Percentiles rank a stretch among this genome's conserved stretches.
Evolutionary conservation across 331 rosid genomes (phyloP).

Genomic region (Stylosanthes scabra): DNA sequence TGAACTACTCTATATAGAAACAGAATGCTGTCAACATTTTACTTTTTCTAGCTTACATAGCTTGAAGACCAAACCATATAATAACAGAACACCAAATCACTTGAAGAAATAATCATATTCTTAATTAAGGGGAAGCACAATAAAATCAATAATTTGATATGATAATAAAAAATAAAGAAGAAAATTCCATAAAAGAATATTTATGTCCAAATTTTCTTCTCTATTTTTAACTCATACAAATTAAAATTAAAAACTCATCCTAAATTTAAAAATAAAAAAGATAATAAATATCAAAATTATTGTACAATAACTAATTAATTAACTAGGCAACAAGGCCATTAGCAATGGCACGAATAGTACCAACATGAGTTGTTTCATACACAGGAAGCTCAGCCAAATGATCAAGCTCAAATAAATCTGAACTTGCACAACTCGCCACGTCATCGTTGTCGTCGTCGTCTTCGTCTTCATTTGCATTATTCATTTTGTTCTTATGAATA

Average conservation of each 20-base stretch:
- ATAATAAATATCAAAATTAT: slow-evolving; percentile 22
- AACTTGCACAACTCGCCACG: slow-evolving; percentile 78
- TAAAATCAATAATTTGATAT: too few relatives aligned
- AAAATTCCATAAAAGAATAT: too few relatives aligned
- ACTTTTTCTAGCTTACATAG: background rate
- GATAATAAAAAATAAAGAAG: too few relatives aligned
- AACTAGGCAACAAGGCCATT: slow-evolving; percentile 54
- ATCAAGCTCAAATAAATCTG: slow-evolving; percentile 96
- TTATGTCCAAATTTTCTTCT: too few relatives aligned
- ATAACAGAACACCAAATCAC: background rate
- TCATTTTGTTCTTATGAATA: background rate
- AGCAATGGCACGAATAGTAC: slow-evolving; percentile 70
- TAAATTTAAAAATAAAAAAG: background rate
- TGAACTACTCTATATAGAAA: too few relatives aligned
- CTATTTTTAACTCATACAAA: too few relatives aligned
- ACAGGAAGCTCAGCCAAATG: slow-evolving; percentile 90
- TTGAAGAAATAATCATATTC: background rate
- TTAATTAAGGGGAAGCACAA: background rate
- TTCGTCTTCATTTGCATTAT: background rate
- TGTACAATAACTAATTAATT: slow-evolving; percentile 24
- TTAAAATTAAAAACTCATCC: background rate
- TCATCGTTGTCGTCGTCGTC: slow-evolving; percentile 50
- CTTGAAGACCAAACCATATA: background rate
- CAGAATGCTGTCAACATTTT: background rate
- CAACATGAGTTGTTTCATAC: slow-evolving; percentile 76